phyloP scores from a whole-genome alignment of 768 basidiomycete genomes.

The Antrodiella citrinella region DNA sequence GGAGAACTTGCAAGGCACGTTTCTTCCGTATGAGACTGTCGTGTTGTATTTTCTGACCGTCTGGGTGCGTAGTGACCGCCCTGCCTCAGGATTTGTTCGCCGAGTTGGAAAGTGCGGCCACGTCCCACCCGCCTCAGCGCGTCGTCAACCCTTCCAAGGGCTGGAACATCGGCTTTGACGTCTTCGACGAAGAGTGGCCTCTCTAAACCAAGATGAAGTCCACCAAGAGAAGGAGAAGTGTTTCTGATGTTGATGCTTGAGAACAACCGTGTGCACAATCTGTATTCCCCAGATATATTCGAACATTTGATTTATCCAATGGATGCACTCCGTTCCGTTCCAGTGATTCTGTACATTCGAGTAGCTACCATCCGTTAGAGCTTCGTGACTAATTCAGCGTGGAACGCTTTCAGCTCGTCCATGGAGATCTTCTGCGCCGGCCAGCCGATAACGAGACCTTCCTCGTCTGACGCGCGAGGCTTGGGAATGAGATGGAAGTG shows the following conservation, averaged over 20 bases:
- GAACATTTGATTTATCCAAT: too few species aligned
- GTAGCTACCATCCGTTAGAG: too few species aligned
- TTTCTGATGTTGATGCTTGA: too few species aligned
- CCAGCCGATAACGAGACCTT: constrained; percentile 83
- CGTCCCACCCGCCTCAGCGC: constrained; percentile 46
- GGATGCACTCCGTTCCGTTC: too few species aligned
- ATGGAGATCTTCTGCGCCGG: constrained; percentile 49
- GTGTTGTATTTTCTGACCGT: background rate
- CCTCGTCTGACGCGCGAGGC: constrained; percentile 47
- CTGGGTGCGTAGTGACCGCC: constrained; percentile 21
- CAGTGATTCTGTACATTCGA: too few species aligned
- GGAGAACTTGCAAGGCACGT: constrained; percentile 60
- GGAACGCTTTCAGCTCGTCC: constrained; percentile 53
- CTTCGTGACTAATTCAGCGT: constrained; percentile 53
- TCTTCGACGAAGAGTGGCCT: constrained; percentile 42
- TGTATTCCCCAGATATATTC: too few species aligned
- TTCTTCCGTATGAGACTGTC: background rate
- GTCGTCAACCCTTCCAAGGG: constrained; percentile 49
- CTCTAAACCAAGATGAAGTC: too few species aligned
- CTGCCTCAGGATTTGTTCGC: constrained; percentile 32
- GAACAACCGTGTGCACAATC: too few species aligned
- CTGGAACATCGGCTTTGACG: constrained; percentile 56
- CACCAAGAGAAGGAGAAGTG: too few species aligned
- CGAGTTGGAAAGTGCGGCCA: constrained; percentile 41
- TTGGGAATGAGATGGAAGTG: constrained; percentile 96